Percentiles rank a stretch among this genome's conserved stretches.
Conservation (phyloP, 768 basidiomycete genomes). For the Suillus occidentalis region DNA sequence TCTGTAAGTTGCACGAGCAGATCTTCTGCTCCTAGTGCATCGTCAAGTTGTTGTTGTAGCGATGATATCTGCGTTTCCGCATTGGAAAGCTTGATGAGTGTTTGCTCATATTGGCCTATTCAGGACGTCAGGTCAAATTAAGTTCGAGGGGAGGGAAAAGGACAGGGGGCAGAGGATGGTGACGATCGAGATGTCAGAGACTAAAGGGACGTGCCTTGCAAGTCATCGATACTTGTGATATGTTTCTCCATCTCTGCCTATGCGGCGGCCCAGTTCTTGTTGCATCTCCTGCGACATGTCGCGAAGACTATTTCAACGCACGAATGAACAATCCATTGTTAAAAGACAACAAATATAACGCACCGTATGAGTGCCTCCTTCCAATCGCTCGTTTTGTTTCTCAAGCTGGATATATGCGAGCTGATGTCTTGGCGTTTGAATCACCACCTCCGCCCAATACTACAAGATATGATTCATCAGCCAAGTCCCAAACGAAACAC, state of each 20-base stretch:
- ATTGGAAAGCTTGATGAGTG: slow-evolving; percentile 78
- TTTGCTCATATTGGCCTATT: slow-evolving; percentile 75
- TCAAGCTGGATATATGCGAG: slow-evolving; percentile 84
- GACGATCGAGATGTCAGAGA: background rate
- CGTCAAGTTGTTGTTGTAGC: slow-evolving; percentile 91
- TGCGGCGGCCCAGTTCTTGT: slow-evolving; percentile 74
- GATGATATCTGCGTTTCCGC: slow-evolving; percentile 93
- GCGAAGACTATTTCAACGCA: slow-evolving; percentile 56
- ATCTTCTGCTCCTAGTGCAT: slow-evolving; percentile 93
- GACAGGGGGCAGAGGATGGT: background rate
- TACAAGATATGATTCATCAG: slow-evolving; percentile 13
- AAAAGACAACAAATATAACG: slow-evolving; percentile 15
- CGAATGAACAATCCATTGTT: background rate
- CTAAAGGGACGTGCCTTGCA: slow-evolving; percentile 59
- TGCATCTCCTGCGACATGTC: slow-evolving; percentile 90
- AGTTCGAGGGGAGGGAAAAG: slow-evolving; percentile 1
- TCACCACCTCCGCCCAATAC: slow-evolving; percentile 30
- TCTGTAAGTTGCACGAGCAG: slow-evolving; percentile 95
- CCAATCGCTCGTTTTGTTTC: slow-evolving; percentile 90
- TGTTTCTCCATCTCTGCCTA: slow-evolving; percentile 90
- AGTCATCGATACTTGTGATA: slow-evolving; percentile 69
- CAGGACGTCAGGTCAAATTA: slow-evolving; percentile 2
- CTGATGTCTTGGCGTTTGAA: slow-evolving; percentile 50
- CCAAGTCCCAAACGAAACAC: background rate
- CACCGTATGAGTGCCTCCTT: slow-evolving; percentile 92